Percentiles rank a stretch among this genome's conserved stretches.
Evolutionary conservation across 2,329 filamentous ascomycete species (phyloP).

Genomic region (Coniochaeta ligniaria): DNA sequence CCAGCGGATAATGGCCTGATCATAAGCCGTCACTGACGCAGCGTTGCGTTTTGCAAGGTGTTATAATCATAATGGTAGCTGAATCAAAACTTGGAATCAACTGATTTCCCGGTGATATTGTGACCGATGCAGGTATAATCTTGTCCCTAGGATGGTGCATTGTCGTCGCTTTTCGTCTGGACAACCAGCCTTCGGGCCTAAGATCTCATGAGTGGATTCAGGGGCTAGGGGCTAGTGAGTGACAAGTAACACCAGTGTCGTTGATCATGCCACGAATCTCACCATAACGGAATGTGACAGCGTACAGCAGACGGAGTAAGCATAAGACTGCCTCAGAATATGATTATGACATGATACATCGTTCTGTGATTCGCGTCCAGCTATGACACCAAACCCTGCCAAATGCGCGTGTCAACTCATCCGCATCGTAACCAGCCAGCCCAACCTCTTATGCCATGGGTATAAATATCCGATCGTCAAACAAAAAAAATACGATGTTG

Average conservation of each 20-base stretch:
- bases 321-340: background rate
- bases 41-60: background rate
- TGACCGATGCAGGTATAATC: background rate
- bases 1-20: background rate
- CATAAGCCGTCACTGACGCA: background rate
- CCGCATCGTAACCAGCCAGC: background rate
- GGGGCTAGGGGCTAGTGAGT: background rate
- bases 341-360: background rate
- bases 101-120: background rate
- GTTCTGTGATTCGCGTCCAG: background rate
- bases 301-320: background rate
- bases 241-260: background rate
- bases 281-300: background rate
- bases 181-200: background rate
- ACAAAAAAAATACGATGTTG: background rate
- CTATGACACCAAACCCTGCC: background rate
- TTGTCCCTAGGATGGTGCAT: background rate
- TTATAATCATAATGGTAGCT: background rate
- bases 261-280: background rate
- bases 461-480: background rate
- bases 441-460: background rate
- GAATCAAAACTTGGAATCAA: background rate
- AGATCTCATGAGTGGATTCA: background rate
- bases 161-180: background rate
- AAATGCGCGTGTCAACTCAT: background rate